Percentiles rank a stretch among this genome's conserved stretches.
Conservation (phyloP, 1,284 basidiomycete genomes). For the Coniferiporia sulphurascens region DNA sequence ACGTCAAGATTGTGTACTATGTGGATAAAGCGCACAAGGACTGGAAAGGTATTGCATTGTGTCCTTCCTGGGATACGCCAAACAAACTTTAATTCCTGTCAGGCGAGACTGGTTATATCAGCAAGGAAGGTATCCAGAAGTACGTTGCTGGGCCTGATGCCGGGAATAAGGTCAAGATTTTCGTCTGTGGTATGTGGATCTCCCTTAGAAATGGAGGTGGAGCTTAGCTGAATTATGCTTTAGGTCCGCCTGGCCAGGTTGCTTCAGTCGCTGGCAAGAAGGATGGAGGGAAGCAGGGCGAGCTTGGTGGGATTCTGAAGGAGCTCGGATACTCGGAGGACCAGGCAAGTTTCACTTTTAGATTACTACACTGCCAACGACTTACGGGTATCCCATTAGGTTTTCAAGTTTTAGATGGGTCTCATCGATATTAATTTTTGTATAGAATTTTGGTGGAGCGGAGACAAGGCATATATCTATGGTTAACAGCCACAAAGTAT, state of each 20-base stretch:
- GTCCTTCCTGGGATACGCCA: slow-evolving; percentile 8
- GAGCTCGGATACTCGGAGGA: slow-evolving; percentile 83
- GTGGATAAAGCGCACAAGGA: slow-evolving; percentile 71
- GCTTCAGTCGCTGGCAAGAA: slow-evolving; percentile 76
- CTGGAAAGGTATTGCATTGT: slow-evolving; percentile 60
- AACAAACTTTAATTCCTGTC: slow-evolving; percentile 1
- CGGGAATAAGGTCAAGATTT: slow-evolving; percentile 82
- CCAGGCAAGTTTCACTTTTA: slow-evolving; percentile 46
- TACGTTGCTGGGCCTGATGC: slow-evolving; percentile 65
- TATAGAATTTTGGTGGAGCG: too few species aligned
- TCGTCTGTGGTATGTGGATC: slow-evolving; percentile 67
- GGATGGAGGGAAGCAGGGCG: slow-evolving; percentile 78
- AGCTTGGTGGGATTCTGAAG: slow-evolving; percentile 77
- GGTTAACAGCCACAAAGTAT: too few species aligned
- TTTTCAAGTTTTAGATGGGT: slow-evolving; percentile 51
- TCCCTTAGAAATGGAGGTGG: not conserved
- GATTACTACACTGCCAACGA: not conserved
- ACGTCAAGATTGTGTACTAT: slow-evolving; percentile 81
- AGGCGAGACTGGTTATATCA: slow-evolving; percentile 72
- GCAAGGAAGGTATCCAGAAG: slow-evolving; percentile 65
- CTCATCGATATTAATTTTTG: not conserved
- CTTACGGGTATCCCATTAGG: slow-evolving; percentile 30
- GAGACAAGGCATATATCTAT: too few species aligned
- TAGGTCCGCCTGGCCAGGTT: slow-evolving; percentile 85
- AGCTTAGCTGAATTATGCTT: not conserved